A percentile compares a stretch with the other conserved stretches of the same genome.
Conservation (phyloP, 1,284 basidiomycete genomes). For the Moesziomyces antarcticus region DNA sequence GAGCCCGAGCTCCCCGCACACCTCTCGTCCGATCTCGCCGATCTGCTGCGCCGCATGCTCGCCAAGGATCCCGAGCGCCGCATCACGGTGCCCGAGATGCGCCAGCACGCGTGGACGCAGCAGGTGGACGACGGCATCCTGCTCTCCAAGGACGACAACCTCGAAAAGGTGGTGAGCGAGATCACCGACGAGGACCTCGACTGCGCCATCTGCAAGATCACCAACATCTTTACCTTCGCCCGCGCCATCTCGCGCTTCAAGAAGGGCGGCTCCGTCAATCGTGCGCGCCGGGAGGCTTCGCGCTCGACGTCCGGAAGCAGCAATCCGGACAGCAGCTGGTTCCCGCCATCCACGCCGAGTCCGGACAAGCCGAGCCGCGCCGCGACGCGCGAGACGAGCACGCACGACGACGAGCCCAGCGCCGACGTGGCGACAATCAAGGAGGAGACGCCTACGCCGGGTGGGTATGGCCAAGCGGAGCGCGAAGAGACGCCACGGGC, state of each 20-base stretch:
- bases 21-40: conserved; percentile 42
- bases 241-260: conserved; percentile 66
- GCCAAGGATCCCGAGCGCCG: conserved; percentile 56
- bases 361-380: conserved; percentile 7
- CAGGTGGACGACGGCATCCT: conserved; percentile 37
- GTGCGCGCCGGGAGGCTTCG: conserved; percentile 24
- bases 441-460: conserved; percentile 17
- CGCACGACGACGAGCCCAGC: not conserved
- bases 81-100: conserved; percentile 54
- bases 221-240: conserved; percentile 65
- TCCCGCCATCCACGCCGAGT: conserved; percentile 18
- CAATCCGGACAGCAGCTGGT: conserved; percentile 31
- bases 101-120: conserved; percentile 60
- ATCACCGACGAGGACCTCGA: conserved; percentile 66
- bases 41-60: conserved; percentile 58
- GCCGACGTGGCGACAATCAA: conserved; percentile 23
- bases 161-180: conserved; percentile 52
- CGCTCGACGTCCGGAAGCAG: conserved; percentile 24
- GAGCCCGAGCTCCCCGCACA: conserved; percentile 56
- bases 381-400: conserved; percentile 3
- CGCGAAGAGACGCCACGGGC: not conserved
- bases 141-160: conserved; percentile 52
- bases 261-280: conserved; percentile 34
- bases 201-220: conserved; percentile 61
- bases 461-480: not conserved